Conservation (phyloP, 1,139 yeast genomes). For the Blastobotrys malaysiensis region DNA sequence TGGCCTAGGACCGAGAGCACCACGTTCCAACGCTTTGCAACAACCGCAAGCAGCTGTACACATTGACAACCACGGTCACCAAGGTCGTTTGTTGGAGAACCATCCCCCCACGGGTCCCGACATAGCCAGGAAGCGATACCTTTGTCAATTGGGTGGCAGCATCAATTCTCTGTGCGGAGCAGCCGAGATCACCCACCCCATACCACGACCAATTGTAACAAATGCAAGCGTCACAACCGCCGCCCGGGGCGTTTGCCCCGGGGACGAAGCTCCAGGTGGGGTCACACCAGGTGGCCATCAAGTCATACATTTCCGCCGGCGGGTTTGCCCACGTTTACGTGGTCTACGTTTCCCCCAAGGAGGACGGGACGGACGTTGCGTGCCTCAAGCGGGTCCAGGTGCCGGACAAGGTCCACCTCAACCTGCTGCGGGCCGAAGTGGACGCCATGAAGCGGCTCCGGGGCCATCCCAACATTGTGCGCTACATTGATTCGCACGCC, state of each 20-base stretch:
- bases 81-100: no score
- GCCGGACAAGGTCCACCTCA: slow-evolving; percentile 65
- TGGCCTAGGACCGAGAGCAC: no score
- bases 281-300: slow-evolving; percentile 52
- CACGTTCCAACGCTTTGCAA: neutral
- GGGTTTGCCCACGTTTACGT: slow-evolving; percentile 80
- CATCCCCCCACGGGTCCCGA: no score
- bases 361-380: slow-evolving; percentile 33
- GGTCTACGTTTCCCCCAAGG: slow-evolving; percentile 45
- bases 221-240: slow-evolving; percentile 15
- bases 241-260: slow-evolving; percentile 54
- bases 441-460: slow-evolving; percentile 76
- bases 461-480: slow-evolving; percentile 75
- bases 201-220: no score
- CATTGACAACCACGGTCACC: no score
- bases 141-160: neutral
- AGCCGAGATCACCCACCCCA: neutral
- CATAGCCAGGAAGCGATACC: no score
- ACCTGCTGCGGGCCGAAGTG: slow-evolving; percentile 66
- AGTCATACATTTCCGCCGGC: slow-evolving; percentile 60
- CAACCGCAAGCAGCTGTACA: neutral
- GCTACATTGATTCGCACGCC: slow-evolving; percentile 93
- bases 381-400: slow-evolving; percentile 74
- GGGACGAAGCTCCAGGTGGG: slow-evolving; percentile 66
- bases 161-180: neutral